Base-by-base conservation (phyloP, 2,329 filamentous ascomycete species). In the Cladosporium sp. region DNA sequence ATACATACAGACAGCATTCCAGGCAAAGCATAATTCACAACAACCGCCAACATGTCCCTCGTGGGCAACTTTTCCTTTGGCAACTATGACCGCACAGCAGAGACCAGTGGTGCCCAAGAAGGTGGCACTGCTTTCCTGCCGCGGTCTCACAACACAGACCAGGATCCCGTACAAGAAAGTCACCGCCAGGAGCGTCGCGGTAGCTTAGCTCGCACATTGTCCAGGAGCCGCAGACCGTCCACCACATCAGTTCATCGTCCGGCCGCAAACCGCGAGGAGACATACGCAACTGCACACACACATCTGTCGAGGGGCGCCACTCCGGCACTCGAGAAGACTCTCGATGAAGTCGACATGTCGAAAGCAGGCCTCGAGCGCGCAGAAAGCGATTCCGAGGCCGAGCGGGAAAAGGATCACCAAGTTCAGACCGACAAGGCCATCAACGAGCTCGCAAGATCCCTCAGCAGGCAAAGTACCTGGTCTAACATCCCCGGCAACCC, bases 61-160 rank as follows among this genome's bases (percentile, higher is more conserved):
- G 77, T 78, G 61, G 79, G 79, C 70, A 80, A 79, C 70, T 79
- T 81, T 66, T 72, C 74, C 56, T 77, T 79, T 61, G 69, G 70
- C 70, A 81, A 80, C 68, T 76, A 73, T 68, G 80, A 82, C 72
- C 74, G 73, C 28, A 75, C 76, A 62, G 76, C 75, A 66, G 70
- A 76, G 64, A 73, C 71, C 28, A 70, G 74, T 66, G 79, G 79
- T 58, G 76, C 74, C 14, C 76, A 76, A 53, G 66, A 73, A 32
- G 73, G 73, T 46, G 77, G 74, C 54, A 72, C 71, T 39, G 72
- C 68, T 49, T 76, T 72, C 56, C 39, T 67, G 5, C 68, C 70
- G 30, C 64, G 70, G 58, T 57, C 69, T 13, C 70, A 69, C 63
- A 54, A 68, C 21, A 60, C 67, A 54, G 67, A 68, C 30, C 66